Conservation (phyloP, 2,329 filamentous ascomycete species). For the Colletotrichum sp. region DNA sequence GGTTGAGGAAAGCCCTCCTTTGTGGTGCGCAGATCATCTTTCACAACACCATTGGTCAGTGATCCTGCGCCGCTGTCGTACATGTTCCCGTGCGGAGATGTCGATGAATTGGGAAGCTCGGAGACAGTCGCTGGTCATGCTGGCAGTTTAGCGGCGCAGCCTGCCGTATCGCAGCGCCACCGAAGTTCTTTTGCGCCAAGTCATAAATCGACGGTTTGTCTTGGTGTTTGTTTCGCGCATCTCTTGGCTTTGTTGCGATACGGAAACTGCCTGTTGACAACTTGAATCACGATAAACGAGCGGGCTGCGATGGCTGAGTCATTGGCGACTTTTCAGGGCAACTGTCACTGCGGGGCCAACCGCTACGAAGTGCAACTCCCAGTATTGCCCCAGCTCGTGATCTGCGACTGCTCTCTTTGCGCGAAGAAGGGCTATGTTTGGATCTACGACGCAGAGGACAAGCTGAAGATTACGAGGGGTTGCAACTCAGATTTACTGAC, state of each 20-base stretch:
- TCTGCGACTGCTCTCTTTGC: constrained; percentile 31
- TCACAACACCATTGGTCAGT: background rate
- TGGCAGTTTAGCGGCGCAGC: background rate
- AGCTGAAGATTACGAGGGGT: constrained; percentile 19
- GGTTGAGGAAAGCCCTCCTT: background rate
- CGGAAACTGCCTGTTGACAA: background rate
- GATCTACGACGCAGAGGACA: constrained; percentile 12
- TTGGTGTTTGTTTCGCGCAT: background rate
- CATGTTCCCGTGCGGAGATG: background rate
- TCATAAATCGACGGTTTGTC: background rate
- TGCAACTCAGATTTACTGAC: constrained; percentile 1
- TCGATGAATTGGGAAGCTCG: background rate
- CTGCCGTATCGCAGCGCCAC: background rate
- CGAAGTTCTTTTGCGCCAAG: background rate
- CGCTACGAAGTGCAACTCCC: constrained; percentile 26
- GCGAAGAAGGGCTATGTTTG: constrained; percentile 33
- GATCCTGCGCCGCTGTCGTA: background rate
- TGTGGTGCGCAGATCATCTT: background rate
- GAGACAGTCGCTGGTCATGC: too few species aligned
- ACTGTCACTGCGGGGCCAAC: constrained; percentile 35
- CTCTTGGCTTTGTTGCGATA: background rate
- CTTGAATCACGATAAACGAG: background rate
- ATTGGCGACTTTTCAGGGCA: constrained; percentile 21
- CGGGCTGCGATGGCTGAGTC: background rate
- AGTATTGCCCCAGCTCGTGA: background rate